Evolutionary conservation across 306 rosid genomes (phyloP), one percentile per base, ranked within the genome.

Genomic region (Cicer yamashitae): DNA sequence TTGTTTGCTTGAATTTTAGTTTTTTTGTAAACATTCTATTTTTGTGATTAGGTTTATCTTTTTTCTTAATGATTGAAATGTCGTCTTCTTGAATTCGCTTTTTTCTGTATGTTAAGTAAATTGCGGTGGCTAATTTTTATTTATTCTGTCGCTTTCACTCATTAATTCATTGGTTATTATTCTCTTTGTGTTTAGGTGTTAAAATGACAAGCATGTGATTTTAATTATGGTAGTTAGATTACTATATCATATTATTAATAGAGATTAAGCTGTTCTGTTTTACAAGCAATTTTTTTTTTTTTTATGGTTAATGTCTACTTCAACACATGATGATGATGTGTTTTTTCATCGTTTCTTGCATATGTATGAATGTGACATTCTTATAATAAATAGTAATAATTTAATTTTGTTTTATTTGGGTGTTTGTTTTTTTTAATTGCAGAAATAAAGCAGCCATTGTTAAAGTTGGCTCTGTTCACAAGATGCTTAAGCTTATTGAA

Each of bases 361-460:
- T n/a, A 40, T 53, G 7, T 43, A 43, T 77, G 74, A 67, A 2
- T 77, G 22, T 47, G 37, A 45, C 5, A 18, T 20, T 20, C 15
- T 7, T 48, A 59, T 74, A 17, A n/a, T 22, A 57, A 57, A 34
- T 79, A 17, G 17, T 30, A 47, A 56, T 41, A 37, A 0, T 20
- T 67, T 57, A 7, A 45, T 61, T 54, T 48, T 56, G 73, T 13
- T 7, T 18, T 1, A 8, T 65, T 57, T 56, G 1, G 41, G 22
- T 10, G 59, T 2, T 51, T n/a, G n/a, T n/a, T 39, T n/a, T 70
- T 7, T 25, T 67, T 64, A 2, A 7, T 63, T 66, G 10, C 93
- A 96, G 99, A 80, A 96, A 96, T 79, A 92, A 92, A 85, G 92
- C 96, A 17, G 96, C 97, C 67, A 90, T 96, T 83, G 97, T 90